These are phyloP conservation scores for Fusarium sp. DNA, from an alignment of 2,329 filamentous ascomycete genomes.

Conservation along the genomic window DNA sequence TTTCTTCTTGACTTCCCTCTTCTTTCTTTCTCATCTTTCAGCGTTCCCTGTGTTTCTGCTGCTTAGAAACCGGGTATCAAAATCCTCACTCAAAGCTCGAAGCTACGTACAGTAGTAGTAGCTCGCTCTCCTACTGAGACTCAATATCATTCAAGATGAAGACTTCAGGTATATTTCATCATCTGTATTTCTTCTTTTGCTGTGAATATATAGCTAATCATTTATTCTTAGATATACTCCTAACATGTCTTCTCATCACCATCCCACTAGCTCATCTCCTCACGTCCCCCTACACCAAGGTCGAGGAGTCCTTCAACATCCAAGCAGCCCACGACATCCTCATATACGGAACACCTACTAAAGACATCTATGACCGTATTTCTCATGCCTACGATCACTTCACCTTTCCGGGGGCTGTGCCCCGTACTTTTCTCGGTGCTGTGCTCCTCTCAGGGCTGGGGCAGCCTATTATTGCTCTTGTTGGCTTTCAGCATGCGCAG, in stretches of 20 bases:
- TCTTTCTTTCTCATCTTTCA: background rate
- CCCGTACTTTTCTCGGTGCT: slow-evolving; percentile 89
- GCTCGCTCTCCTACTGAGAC: slow-evolving; percentile 6
- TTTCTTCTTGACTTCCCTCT: background rate
- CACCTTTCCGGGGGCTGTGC: slow-evolving; percentile 89
- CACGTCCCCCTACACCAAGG: slow-evolving; percentile 90
- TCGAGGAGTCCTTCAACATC: slow-evolving; percentile 98
- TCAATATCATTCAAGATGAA: slow-evolving; percentile 42
- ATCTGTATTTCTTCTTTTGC: background rate
- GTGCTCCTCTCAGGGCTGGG: slow-evolving; percentile 80
- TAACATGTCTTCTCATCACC: slow-evolving; percentile 58
- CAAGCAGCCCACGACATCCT: slow-evolving; percentile 94
- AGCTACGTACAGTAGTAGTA: background rate
- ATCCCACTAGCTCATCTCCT: slow-evolving; percentile 78
- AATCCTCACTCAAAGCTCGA: slow-evolving; percentile 1
- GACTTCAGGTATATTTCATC: slow-evolving; percentile 26
- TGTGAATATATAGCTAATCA: slow-evolving; percentile 3
- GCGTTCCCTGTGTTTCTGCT: background rate
- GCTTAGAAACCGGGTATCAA: background rate
- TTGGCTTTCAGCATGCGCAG: slow-evolving; percentile 69
- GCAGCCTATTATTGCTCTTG: slow-evolving; percentile 72
- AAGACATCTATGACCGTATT: slow-evolving; percentile 67
- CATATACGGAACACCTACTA: slow-evolving; percentile 79
- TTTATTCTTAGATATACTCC: slow-evolving; percentile 39
- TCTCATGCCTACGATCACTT: slow-evolving; percentile 85